Evolutionary conservation across 2,329 filamentous ascomycete species (phyloP).

Genomic region (Epichloe typhina): DNA sequence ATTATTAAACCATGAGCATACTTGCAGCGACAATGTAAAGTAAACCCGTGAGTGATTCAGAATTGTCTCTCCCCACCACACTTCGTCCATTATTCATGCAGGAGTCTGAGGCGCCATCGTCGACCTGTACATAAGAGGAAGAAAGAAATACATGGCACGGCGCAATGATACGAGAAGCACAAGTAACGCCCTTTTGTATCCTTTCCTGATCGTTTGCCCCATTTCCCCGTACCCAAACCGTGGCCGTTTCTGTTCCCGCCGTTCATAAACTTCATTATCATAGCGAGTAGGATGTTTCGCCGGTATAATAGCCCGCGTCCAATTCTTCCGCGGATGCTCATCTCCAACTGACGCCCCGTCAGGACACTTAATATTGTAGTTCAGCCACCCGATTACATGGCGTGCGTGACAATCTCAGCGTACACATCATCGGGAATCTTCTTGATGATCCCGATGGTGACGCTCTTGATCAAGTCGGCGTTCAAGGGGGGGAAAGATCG

Average conservation of each 20-base stretch:
- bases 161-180: not conserved
- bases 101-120: too few relatives aligned
- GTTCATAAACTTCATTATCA: not conserved
- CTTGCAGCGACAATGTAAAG: not conserved
- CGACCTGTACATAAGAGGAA: not conserved
- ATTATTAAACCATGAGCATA: not conserved
- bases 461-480: constrained; percentile 68
- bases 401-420: constrained; percentile 77
- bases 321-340: too few relatives aligned
- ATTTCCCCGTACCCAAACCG: not conserved
- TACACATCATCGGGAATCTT: constrained; percentile 89
- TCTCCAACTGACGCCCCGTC: too few relatives aligned
- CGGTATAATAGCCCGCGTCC: not conserved
- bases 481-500: constrained; percentile 78
- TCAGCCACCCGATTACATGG: constrained; percentile 36
- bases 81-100: too few relatives aligned
- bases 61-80: too few relatives aligned
- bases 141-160: not conserved
- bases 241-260: not conserved
- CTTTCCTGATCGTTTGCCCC: not conserved
- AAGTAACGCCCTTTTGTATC: not conserved
- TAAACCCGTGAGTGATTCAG: not conserved
- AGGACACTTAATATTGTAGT: too few relatives aligned
- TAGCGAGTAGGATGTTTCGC: not conserved
- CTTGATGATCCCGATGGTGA: constrained; percentile 74